Base-by-base conservation (phyloP, 441 rosid genomes). In the Daphne laureola region DNA sequence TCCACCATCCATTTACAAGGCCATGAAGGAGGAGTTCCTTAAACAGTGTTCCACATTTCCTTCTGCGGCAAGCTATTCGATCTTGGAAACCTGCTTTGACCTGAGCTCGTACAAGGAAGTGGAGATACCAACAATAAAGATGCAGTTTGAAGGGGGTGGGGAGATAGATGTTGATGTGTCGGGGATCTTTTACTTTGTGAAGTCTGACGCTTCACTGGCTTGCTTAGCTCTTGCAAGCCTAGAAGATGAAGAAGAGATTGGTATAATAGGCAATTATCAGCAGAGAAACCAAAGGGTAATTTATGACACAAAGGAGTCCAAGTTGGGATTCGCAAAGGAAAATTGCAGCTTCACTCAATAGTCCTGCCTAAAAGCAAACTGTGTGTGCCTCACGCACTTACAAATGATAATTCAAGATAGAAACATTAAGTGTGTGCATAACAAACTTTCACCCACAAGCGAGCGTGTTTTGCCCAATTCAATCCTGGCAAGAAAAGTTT, bases 181-280 rank as follows among this genome's bases (percentile, higher is more conserved):
- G 6, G 98, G 98, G 58, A 76, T 84, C 23, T 80, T 89, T 55
- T 92, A 92, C 68, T 77, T 89, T 45, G 97, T 70, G 0, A 85
- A 86, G 60, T 62, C 77, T 2, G 94, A 92, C 23, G 92, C 87
- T 0, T 84, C 97, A 27, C 79, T 81, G 61, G 97, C 86, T 12
- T 92, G 98, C 57, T 78, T 92, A 69, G 97, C 97, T 51, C 64
- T 89, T 15, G 96, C 97, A 27, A 86, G 97, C 64, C 94, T 89
- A 38, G 46, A 81, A 11, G 70, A 57, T 12, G 94, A 86, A 53
- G 77, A 81, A 8, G 96, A 92, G 51, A 64, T 72, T 1, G 90
- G 90, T 0, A 89, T 92, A 35, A 73, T 92, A 43, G 97, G 83
- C 44, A 84, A 92, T 64, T 83, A 79, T 62, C 98, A 92, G 73